phyloP scores from a whole-genome alignment of 2,329 filamentous ascomycete species.

The Venturia effusa region DNA sequence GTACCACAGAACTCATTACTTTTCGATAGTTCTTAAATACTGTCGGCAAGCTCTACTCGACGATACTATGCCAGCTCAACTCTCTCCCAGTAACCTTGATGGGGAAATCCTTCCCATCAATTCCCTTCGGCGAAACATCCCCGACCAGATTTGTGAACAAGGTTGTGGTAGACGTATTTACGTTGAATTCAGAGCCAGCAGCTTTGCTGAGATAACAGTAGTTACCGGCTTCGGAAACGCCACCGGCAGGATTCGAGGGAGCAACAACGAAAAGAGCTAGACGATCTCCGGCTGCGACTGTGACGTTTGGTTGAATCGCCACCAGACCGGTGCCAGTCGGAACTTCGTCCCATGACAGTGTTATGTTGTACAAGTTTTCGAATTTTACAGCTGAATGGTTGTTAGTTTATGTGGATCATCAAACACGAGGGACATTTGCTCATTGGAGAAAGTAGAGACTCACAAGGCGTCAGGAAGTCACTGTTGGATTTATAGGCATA shows the following conservation, averaged over 20 bases:
- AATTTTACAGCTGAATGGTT: not conserved
- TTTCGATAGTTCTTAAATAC: not conserved
- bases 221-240: not conserved
- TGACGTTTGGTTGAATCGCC: slow-evolving; percentile 4
- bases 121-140: slow-evolving; percentile 4
- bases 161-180: not conserved
- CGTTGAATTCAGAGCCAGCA: not conserved
- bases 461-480: slow-evolving; percentile 8
- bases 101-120: not conserved
- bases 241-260: not conserved
- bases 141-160: slow-evolving; percentile 6
- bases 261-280: slow-evolving; percentile 2
- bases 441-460: not conserved
- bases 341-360: slow-evolving; percentile 6
- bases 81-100: slow-evolving; percentile 7
- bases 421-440: not conserved
- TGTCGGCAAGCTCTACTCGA: not conserved
- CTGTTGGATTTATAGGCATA: slow-evolving; percentile 4
- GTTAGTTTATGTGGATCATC: not conserved
- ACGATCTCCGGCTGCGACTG: not conserved
- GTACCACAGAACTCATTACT: not conserved
- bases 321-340: slow-evolving; percentile 2
- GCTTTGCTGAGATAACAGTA: slow-evolving; percentile 9
- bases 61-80: slow-evolving; percentile 7
- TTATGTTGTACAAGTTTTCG: slow-evolving; percentile 2